Base-by-base conservation (phyloP, 2,329 filamentous ascomycete genomes). In the Aureobasidium vineae region DNA sequence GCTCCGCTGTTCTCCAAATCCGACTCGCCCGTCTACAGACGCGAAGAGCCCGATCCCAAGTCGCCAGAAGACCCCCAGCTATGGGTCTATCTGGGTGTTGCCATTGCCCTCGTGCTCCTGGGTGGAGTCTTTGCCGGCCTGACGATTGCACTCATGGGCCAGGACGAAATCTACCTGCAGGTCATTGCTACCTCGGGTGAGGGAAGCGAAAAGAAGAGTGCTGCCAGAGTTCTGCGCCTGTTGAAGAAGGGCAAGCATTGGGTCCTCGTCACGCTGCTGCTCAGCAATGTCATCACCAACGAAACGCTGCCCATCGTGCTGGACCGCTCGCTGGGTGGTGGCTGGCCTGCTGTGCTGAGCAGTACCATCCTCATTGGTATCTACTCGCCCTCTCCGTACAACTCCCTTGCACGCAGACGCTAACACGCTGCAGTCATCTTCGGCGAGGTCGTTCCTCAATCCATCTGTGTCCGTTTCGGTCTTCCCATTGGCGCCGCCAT, bases 251-350 rank as follows among this genome's bases (percentile, higher is more conserved):
- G 95, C 73, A 99, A 99, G 77, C 95, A 99, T 78, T 99, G 95
- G 95, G 94, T 99, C 23, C 82, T 99, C 66, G 95, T 99, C 64
- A 98, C 95, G 2, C 81, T 99, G 31, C 85, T 99, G 8, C 82
- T 99, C 66, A 92, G 92, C 77, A 99, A 99, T 77, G 95, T 99
- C 75, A 96, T 99, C 73, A 96, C 96, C 70, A 98, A 99, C 77
- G 95, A 98, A 79, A 96, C 94, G 2, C 83, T 97, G 16, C 95
- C 95, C 33, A 97, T 99, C 69, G 91, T 99, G 13, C 85, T 99
- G 61, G 95, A 99, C 78, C 85, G 95, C 66, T 97, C 92, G 66
- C 85, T 99, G 21, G 95, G 95, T 36, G 95, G 95, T 71, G 95
- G 95, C 70, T 93, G 96, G 82, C 93, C 94, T 68, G 95, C 95